A percentile compares a stretch with the other conserved stretches of the same genome.
These are phyloP conservation scores for Suillus variegatus DNA, from an alignment of 768 basidiomycete genomes.

Conservation along the genomic window DNA sequence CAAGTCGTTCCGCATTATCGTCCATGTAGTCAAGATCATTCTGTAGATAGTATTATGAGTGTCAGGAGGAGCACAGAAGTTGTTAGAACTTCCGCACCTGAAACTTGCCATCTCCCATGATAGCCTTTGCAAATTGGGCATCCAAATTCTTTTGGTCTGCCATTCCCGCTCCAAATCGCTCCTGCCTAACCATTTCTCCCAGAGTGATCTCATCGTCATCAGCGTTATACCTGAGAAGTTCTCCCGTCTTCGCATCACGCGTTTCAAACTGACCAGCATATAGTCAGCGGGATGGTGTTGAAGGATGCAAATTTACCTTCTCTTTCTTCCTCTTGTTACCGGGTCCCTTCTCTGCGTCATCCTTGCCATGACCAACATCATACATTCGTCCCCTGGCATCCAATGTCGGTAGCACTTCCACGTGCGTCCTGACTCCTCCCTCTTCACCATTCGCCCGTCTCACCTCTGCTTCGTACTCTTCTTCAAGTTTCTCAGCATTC, in stretches of 20 bases:
- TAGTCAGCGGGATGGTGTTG: conserved; percentile 7
- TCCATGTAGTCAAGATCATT: conserved; percentile 94
- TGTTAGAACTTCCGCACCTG: conserved; percentile 47
- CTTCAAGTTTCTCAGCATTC: conserved; percentile 76
- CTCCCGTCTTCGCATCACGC: conserved; percentile 87
- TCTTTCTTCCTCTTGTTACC: conserved; percentile 84
- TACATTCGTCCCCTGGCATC: conserved; percentile 85
- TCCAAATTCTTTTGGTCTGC: conserved; percentile 92
- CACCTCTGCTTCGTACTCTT: conserved; percentile 79
- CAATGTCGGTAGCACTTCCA: conserved; percentile 87
- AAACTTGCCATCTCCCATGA: conserved; percentile 88
- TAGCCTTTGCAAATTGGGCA: conserved; percentile 83
- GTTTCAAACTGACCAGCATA: conserved; percentile 67
- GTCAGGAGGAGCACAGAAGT: not conserved
- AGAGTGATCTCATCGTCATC: conserved; percentile 88
- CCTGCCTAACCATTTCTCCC: conserved; percentile 91
- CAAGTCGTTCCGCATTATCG: conserved; percentile 92
- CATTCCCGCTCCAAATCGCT: conserved; percentile 86
- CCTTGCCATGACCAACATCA: conserved; percentile 83
- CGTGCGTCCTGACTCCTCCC: conserved; percentile 51
- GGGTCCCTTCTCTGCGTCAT: conserved; percentile 49
- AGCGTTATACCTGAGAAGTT: conserved; percentile 84
- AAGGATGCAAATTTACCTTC: conserved; percentile 42
- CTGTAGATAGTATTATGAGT: conserved; percentile 35
- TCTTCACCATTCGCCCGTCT: conserved; percentile 48